Base-by-base conservation (phyloP, 2,329 filamentous ascomycete species). In the Paracoccidioides lutzii region DNA sequence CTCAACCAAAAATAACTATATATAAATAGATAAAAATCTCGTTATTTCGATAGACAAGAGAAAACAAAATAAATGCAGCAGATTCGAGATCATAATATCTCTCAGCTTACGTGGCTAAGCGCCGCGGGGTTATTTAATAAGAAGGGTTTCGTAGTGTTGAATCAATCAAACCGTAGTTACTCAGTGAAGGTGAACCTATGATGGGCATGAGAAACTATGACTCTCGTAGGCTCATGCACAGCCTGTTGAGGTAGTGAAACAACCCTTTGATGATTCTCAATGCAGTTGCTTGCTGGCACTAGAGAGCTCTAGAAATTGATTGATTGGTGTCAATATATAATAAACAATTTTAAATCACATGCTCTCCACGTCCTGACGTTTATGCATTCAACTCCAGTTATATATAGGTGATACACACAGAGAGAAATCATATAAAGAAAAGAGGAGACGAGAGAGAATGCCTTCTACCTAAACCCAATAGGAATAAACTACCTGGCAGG, bases 41-140 rank as follows among this genome's bases (percentile, higher is more conserved):
- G n/a, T 28, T 14, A 10, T 14, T 10, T 50, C 12, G 14, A 4
- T 33, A 38, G 8, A 33, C 22, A 32, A 32, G 22, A 33, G 6
- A 38, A 37, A 54, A 32, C 6, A 32, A 46, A 30, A 45, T 46
- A 46, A 54, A 45, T n/a, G 12, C 12, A 32, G 28, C n/a, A 35
- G 42, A 12, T 40, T 45, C 32, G 15, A 53, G 28, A 30, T 7
- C 33, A 54, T 30, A 40, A 49, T 52, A 33, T 32, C 15, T 30
- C 5, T 32, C 49, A 12, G 7, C 22, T 15, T 22, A 37, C 33
- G 50, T 22, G 50, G 50, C 50, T 52, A 22, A 40, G 49, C 37
- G 38, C 50, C 28, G 50, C 50, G 50, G 50, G 50, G 50, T 22
- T 52, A 51, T 51, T 30, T 51, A 35, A 37, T 51, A 51, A 41